Evolutionary conservation across 192 early-diverging fungal genomes (phyloP).

Genomic region (Linnemannia hyalina): DNA sequence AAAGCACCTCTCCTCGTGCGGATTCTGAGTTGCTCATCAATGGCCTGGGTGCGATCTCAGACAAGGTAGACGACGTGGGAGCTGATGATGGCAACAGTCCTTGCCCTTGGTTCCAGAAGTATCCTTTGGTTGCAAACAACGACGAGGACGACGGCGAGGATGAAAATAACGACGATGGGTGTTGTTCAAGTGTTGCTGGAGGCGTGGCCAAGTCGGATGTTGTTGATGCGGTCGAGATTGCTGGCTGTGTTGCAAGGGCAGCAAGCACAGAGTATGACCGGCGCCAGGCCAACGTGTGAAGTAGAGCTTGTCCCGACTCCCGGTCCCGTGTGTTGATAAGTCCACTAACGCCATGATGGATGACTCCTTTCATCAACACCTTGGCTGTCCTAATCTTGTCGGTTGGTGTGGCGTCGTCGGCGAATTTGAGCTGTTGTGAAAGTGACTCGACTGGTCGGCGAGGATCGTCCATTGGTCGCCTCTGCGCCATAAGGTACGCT

Average conservation of each 20-base stretch:
- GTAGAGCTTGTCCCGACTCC: slow-evolving; percentile 23
- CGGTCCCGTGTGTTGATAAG: slow-evolving; percentile 44
- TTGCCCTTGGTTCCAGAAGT: background rate
- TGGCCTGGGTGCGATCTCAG: background rate
- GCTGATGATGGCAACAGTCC: slow-evolving; percentile 6
- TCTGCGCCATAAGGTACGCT: background rate
- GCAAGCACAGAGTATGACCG: slow-evolving; percentile 22
- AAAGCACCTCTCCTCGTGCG: background rate
- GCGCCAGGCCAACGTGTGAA: slow-evolving; percentile 36
- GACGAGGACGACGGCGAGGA: slow-evolving; percentile 9
- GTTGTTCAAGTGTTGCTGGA: slow-evolving; percentile 12
- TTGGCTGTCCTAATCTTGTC: slow-evolving; percentile 29
- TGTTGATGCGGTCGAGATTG: background rate
- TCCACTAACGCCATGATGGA: slow-evolving; percentile 30
- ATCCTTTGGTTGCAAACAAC: slow-evolving; percentile 2
- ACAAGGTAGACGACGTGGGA: background rate
- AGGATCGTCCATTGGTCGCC: slow-evolving; percentile 7
- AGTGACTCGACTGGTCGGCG: slow-evolving; percentile 27
- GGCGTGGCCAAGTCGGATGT: slow-evolving; percentile 2
- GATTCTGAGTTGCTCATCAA: background rate
- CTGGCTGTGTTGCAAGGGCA: slow-evolving; percentile 6
- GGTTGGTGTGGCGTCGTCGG: background rate
- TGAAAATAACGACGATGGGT: background rate
- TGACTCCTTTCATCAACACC: slow-evolving; percentile 30
- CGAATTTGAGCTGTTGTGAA: slow-evolving; percentile 7